Evolutionary conservation across 805 yeast species (phyloP).

Genomic region (Saccharomycopsis oosterbeekiorum): DNA sequence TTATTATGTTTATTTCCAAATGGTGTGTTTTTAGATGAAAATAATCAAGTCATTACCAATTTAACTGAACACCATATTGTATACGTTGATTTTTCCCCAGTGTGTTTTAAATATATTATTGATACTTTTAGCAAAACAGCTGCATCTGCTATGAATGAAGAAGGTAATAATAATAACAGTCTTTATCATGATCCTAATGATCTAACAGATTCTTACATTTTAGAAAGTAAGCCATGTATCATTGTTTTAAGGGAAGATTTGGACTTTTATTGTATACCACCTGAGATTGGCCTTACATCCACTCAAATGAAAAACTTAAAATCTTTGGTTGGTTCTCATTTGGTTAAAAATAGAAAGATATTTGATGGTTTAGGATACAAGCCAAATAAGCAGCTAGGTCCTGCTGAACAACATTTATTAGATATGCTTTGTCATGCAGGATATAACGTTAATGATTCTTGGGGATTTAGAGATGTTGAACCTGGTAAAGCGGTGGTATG

Average conservation of each 20-base stretch:
- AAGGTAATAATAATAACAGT: constrained; percentile 17
- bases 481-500: constrained; percentile 81
- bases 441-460: constrained; percentile 48
- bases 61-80: constrained; percentile 74
- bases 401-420: constrained; percentile 90
- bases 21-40: constrained; percentile 72
- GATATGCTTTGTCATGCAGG: constrained; percentile 95
- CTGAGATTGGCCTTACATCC: constrained; percentile 41
- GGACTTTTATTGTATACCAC: constrained; percentile 88
- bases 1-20: constrained; percentile 81
- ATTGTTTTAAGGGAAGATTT: constrained; percentile 90
- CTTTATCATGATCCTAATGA: constrained; percentile 7
- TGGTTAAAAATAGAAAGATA: constrained; percentile 47
- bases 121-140: constrained; percentile 63
- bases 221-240: constrained; percentile 77
- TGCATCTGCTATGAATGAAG: constrained; percentile 37
- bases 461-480: constrained; percentile 90
- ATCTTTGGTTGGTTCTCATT: constrained; percentile 57
- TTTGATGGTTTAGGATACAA: constrained; percentile 73
- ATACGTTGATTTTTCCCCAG: constrained; percentile 77
- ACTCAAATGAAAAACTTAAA: constrained; percentile 63
- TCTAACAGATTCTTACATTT: constrained; percentile 47
- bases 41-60: constrained; percentile 70
- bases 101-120: constrained; percentile 76
- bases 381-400: constrained; percentile 45